Percentiles rank a stretch among this genome's conserved stretches.
phyloP scores from a whole-genome alignment of 2,329 filamentous ascomycete genomes.

The Ceratocystis harringtonii region DNA sequence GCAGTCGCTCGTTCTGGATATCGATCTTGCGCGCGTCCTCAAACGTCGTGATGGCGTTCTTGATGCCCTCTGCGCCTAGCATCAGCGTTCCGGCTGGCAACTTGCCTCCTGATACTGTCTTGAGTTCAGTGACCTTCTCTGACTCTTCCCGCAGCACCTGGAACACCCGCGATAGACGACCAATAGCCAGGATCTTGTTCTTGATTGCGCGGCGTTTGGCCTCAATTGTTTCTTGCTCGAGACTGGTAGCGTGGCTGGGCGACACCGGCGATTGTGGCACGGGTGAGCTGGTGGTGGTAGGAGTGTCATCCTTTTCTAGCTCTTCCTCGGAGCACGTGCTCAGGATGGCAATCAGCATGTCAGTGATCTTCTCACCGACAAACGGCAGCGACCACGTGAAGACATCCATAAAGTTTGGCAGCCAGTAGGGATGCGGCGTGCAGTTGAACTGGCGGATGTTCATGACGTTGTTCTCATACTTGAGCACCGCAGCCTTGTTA shows the following conservation, averaged over 20 bases:
- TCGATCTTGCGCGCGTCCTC: slow-evolving; percentile 96
- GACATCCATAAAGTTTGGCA: slow-evolving; percentile 99
- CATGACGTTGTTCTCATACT: slow-evolving; percentile 99
- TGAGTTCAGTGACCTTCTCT: slow-evolving; percentile 90
- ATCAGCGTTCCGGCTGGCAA: slow-evolving; percentile 91
- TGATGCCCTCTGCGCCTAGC: slow-evolving; percentile 95
- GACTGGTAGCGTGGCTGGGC: slow-evolving; percentile 26
- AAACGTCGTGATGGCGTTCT: slow-evolving; percentile 92
- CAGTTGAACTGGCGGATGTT: slow-evolving; percentile 99
- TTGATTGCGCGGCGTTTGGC: slow-evolving; percentile 95
- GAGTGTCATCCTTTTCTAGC: slow-evolving; percentile 66
- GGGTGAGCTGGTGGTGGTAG: slow-evolving; percentile 36
- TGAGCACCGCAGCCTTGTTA: slow-evolving; percentile 97
- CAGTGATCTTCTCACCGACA: slow-evolving; percentile 96
- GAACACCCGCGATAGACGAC: slow-evolving; percentile 91
- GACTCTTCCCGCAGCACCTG: slow-evolving; percentile 96
- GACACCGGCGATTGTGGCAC: slow-evolving; percentile 54
- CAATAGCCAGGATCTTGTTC: slow-evolving; percentile 98
- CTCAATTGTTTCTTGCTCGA: slow-evolving; percentile 55
- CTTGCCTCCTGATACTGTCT: slow-evolving; percentile 85
- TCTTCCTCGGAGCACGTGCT: slow-evolving; percentile 99
- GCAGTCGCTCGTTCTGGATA: slow-evolving; percentile 86
- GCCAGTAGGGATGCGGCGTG: slow-evolving; percentile 97
- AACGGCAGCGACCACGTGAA: slow-evolving; percentile 99
- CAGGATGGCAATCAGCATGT: slow-evolving; percentile 97